phyloP scores from a whole-genome alignment of 352 stramenopile species.

The Plasmopara viticola region DNA sequence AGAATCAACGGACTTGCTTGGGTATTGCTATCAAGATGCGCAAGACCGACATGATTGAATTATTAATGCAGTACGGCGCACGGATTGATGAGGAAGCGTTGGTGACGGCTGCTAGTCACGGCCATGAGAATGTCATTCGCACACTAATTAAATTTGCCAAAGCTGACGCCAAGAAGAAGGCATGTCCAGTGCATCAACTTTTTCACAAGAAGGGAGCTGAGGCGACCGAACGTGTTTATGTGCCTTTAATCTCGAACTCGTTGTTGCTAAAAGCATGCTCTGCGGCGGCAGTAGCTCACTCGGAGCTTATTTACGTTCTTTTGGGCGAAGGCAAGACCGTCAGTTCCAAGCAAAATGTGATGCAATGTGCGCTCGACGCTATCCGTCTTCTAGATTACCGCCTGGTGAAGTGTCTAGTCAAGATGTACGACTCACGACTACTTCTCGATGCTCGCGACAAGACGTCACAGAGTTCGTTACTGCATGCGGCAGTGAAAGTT shows the following conservation, averaged over 20 bases:
- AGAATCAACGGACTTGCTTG: constrained; percentile 36
- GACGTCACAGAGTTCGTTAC: constrained; percentile 40
- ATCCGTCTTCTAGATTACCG: constrained; percentile 40
- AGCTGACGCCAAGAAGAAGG: constrained; percentile 20
- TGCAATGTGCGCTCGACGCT: constrained; percentile 44
- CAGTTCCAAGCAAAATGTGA: constrained; percentile 25
- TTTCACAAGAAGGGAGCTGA: constrained; percentile 30
- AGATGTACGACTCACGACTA: constrained; percentile 37
- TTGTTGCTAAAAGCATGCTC: constrained; percentile 41
- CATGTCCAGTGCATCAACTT: constrained; percentile 27
- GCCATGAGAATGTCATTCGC: constrained; percentile 35
- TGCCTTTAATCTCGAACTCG: constrained; percentile 30
- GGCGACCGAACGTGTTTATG: constrained; percentile 14
- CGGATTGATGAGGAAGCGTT: constrained; percentile 57
- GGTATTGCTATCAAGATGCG: constrained; percentile 42
- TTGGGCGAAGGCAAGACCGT: constrained; percentile 41
- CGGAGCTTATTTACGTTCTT: constrained; percentile 35
- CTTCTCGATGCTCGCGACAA: constrained; percentile 40
- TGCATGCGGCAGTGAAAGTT: constrained; percentile 58
- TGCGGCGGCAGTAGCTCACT: constrained; percentile 40
- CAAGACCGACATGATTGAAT: constrained; percentile 39
- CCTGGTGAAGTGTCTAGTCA: constrained; percentile 46
- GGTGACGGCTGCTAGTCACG: constrained; percentile 32
- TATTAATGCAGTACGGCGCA: constrained; percentile 59
- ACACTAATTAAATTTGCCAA: constrained; percentile 34